Evolutionary conservation across 1,139 yeast genomes (phyloP).

Genomic region (Suhomyces bribrorum): DNA sequence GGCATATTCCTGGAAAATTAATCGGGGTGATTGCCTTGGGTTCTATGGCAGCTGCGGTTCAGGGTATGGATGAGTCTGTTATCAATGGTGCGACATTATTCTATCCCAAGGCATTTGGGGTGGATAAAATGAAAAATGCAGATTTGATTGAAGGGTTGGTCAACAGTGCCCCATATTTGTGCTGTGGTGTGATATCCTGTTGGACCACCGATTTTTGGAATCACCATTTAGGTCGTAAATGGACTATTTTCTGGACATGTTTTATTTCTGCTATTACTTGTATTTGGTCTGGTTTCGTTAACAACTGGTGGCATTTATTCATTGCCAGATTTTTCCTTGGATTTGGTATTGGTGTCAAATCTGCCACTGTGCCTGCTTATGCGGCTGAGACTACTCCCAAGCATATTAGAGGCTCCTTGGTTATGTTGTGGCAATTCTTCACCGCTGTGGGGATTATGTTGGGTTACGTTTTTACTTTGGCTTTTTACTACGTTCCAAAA

Average conservation of each 20-base stretch:
- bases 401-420: slow-evolving; percentile 73
- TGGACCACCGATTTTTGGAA: slow-evolving; percentile 75
- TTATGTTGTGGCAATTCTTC: slow-evolving; percentile 88
- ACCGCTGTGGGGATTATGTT: slow-evolving; percentile 86
- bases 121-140: slow-evolving; percentile 45
- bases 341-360: slow-evolving; percentile 77
- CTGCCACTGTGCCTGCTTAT: slow-evolving; percentile 82
- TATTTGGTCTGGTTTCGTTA: slow-evolving; percentile 74
- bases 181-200: slow-evolving; percentile 69
- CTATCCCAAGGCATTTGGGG: slow-evolving; percentile 54
- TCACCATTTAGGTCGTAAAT: slow-evolving; percentile 65
- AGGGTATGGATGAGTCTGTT: slow-evolving; percentile 91
- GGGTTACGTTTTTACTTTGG: slow-evolving; percentile 71
- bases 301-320: slow-evolving; percentile 74
- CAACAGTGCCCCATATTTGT: slow-evolving; percentile 79
- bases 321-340: slow-evolving; percentile 74
- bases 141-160: slow-evolving; percentile 75
- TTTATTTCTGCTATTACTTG: slow-evolving; percentile 65
- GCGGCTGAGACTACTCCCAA: slow-evolving; percentile 83
- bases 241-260: slow-evolving; percentile 72
- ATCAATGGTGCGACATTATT: slow-evolving; percentile 80
- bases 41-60: slow-evolving; percentile 87
- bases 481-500: slow-evolving; percentile 43
- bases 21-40: slow-evolving; percentile 68
- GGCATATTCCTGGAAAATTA: slow-evolving; percentile 64